Evolutionary conservation across 345 rosid genomes (phyloP).

Genomic region (Euphorbia pulcherrima): DNA sequence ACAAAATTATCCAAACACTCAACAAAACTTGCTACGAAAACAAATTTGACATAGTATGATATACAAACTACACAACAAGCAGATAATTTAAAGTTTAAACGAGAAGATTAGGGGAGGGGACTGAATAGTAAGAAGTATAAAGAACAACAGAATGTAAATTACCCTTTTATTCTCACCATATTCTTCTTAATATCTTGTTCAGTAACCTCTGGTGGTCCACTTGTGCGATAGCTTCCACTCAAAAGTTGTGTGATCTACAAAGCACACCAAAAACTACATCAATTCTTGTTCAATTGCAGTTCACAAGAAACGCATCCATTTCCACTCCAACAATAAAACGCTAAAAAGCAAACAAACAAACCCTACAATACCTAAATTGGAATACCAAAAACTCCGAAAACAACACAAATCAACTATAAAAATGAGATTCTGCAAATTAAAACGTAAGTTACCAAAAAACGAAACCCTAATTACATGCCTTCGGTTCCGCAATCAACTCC

Average conservation of each 20-base stretch:
- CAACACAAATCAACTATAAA: background rate
- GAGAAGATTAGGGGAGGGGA: background rate
- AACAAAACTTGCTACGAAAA: background rate
- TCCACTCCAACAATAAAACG: background rate
- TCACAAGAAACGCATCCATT: background rate
- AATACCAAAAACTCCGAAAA: background rate
- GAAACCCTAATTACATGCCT: constrained; percentile 51
- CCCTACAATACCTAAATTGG: background rate
- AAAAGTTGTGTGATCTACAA: constrained; percentile 42
- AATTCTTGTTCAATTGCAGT: constrained; percentile 9
- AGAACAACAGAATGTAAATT: constrained; percentile 31
- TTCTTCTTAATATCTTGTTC: constrained; percentile 33
- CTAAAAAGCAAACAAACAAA: background rate
- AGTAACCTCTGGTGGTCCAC: constrained; percentile 35
- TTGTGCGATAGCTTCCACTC: constrained; percentile 35
- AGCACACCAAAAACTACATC: constrained; percentile 23
- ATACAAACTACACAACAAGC: background rate
- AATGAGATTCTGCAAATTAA: background rate
- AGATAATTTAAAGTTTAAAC: constrained; percentile 1
- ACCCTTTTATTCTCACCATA: constrained; percentile 48
- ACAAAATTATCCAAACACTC: background rate
- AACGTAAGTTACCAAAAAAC: background rate
- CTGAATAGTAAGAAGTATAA: constrained; percentile 1
- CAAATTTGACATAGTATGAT: background rate
- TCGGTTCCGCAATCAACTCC: constrained; percentile 35